phyloP scores from a whole-genome alignment of 192 early-diverging fungal genomes.

The Coemansia sp. region DNA sequence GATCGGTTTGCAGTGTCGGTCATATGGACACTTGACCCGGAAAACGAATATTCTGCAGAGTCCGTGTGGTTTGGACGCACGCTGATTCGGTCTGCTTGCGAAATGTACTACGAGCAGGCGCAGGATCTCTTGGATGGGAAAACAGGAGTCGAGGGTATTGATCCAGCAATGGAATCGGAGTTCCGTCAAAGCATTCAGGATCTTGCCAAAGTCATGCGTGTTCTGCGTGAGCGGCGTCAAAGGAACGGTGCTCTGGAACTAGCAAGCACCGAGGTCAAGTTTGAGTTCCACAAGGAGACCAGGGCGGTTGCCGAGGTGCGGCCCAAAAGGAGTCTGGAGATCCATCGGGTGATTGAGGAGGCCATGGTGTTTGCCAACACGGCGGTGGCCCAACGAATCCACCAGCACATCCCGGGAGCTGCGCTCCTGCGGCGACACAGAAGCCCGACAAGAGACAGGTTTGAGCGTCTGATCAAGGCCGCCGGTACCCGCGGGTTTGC shows the following conservation, averaged over 20 bases:
- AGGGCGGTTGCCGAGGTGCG: conserved; percentile 64
- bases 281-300: conserved; percentile 61
- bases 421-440: conserved; percentile 73
- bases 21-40: conserved; percentile 64
- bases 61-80: conserved; percentile 73
- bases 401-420: conserved; percentile 56
- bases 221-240: conserved; percentile 59
- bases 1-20: conserved; percentile 76
- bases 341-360: conserved; percentile 75
- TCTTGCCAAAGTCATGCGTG: conserved; percentile 58
- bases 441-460: conserved; percentile 61
- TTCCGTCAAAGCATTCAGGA: conserved; percentile 50
- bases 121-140: conserved; percentile 67
- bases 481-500: conserved; percentile 61
- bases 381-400: conserved; percentile 63
- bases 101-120: conserved; percentile 77
- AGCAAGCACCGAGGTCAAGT: conserved; percentile 74
- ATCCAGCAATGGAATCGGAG: conserved; percentile 35
- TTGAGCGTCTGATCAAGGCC: conserved; percentile 60
- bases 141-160: conserved; percentile 47
- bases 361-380: conserved; percentile 80
- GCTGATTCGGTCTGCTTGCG: conserved; percentile 70
- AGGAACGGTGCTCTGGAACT: conserved; percentile 68
- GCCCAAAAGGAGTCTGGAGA: conserved; percentile 66
- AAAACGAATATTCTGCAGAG: conserved; percentile 39